phyloP scores from a whole-genome alignment of 495 filamentous ascomycete genomes.

The Penicillium dipodomyicola region DNA sequence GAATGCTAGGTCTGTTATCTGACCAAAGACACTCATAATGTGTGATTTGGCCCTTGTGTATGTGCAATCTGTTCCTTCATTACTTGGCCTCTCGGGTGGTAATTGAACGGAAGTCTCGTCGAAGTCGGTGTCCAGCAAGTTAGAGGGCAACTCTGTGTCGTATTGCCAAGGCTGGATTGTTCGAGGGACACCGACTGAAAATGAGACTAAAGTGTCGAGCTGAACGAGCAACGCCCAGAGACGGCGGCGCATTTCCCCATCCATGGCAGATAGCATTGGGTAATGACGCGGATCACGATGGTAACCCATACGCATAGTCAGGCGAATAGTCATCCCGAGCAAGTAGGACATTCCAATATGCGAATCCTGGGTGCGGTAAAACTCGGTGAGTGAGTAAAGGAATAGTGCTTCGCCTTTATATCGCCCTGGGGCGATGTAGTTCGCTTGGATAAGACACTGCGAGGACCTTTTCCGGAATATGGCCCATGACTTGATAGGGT shows the following conservation, averaged over 20 bases:
- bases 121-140: constrained; percentile 46
- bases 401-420: constrained; percentile 42
- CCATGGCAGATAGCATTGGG: constrained; percentile 34
- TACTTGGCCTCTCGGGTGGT: constrained; percentile 36
- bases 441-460: constrained; percentile 35
- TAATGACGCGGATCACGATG: constrained; percentile 45
- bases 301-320: constrained; percentile 48
- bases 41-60: constrained; percentile 42
- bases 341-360: constrained; percentile 38
- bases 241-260: constrained; percentile 48
- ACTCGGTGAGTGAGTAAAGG: constrained; percentile 38
- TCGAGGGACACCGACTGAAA: constrained; percentile 47
- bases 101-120: constrained; percentile 34
- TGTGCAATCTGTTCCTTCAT: constrained; percentile 35
- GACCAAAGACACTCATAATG: constrained; percentile 44
- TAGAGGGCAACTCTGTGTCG: constrained; percentile 43
- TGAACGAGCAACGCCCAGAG: constrained; percentile 40
- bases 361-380: constrained; percentile 36
- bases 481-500: constrained; percentile 21
- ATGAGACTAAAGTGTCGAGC: constrained; percentile 44
- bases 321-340: constrained; percentile 36
- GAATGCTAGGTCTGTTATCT: constrained; percentile 47
- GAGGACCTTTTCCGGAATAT: constrained; percentile 30
- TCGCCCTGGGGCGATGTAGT: constrained; percentile 34
- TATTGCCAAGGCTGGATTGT: constrained; percentile 44